These are phyloP conservation scores for Rhodotorula diobovata DNA, from an alignment of 768 basidiomycete species.

Conservation along the genomic window DNA sequence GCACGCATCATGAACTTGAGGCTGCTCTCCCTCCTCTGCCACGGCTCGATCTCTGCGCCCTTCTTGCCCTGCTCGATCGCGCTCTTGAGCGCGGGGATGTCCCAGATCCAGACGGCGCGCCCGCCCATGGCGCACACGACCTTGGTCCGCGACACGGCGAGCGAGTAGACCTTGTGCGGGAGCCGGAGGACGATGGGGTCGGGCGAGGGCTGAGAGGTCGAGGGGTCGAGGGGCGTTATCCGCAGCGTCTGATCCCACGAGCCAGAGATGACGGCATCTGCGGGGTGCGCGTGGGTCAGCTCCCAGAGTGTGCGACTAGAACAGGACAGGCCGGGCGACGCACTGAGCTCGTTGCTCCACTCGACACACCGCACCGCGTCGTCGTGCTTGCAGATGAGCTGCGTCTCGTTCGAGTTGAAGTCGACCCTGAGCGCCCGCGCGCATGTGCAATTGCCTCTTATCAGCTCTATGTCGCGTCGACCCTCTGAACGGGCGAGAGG, in stretches of 20 bases:
- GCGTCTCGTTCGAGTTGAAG: slow-evolving; percentile 65
- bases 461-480: no score
- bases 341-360: slow-evolving; percentile 64
- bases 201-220: slow-evolving; percentile 51
- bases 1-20: slow-evolving; percentile 91
- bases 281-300: not conserved
- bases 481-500: not conserved
- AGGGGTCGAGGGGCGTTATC: slow-evolving; percentile 68
- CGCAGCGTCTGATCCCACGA: slow-evolving; percentile 89
- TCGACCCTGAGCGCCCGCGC: slow-evolving; percentile 65
- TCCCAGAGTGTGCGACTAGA: not conserved
- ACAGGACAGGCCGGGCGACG: slow-evolving; percentile 41
- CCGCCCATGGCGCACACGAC: slow-evolving; percentile 92
- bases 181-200: slow-evolving; percentile 59
- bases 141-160: slow-evolving; percentile 70
- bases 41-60: slow-evolving; percentile 51
- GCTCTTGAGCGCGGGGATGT: slow-evolving; percentile 65
- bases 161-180: slow-evolving; percentile 78
- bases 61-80: slow-evolving; percentile 43
- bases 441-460: accelerated
- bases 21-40: slow-evolving; percentile 82
- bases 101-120: slow-evolving; percentile 81
- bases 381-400: slow-evolving; percentile 71
- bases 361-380: slow-evolving; percentile 74
- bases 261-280: slow-evolving; percentile 73